Base-by-base conservation (phyloP, 2,329 filamentous ascomycete species). In the Aureobasidium sp. region DNA sequence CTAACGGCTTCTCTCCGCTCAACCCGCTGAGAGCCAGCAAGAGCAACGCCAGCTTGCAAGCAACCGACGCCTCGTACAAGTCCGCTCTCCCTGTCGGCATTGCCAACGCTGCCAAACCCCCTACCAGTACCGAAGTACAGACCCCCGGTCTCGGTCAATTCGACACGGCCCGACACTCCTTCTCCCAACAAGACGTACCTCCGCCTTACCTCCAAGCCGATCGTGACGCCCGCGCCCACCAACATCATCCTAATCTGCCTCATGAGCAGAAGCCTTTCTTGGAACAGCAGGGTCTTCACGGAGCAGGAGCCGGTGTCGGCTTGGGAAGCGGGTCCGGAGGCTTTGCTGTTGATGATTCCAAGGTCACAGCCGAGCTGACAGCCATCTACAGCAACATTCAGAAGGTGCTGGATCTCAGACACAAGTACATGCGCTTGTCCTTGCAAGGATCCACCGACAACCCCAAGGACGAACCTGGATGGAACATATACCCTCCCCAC, bases 381-480 rank as follows among this genome's bases (percentile, higher is more conserved):
- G 79, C 82, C 17, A 96, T 98, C 59, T 96, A 94, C 63, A 84
- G 83, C 59, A 94, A 93, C 60, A 89, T 98, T 53, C 88, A 95
- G 66, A 85, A 86, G 60, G 81, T 97, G n/a, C 71, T 96, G 40
- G 88, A 96, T 61, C 76, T 90, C 35, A 83, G 93, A 56, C 84
- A 90, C 67, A 94, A 89, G 63, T 98, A 97, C 69, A 88, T 97
- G 49, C 75, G 81, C 1, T 71, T 96, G 14, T 97, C 93, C 0
- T 74, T 90, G 17, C 93, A 98, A 65, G 80, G 86, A 8, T 79
- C 84, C 6, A 79, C 81, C 11, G 88, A 95, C 65, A 96, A 97
- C 61, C 93, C 93, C 1, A 89, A 89, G 62, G 90, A 97, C 66
- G 80, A 86, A 16, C 78, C 84, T 0, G 79, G 76, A 45, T 98